Conservation (phyloP, 345 rosid species). For the Stellera chamaejasme region DNA sequence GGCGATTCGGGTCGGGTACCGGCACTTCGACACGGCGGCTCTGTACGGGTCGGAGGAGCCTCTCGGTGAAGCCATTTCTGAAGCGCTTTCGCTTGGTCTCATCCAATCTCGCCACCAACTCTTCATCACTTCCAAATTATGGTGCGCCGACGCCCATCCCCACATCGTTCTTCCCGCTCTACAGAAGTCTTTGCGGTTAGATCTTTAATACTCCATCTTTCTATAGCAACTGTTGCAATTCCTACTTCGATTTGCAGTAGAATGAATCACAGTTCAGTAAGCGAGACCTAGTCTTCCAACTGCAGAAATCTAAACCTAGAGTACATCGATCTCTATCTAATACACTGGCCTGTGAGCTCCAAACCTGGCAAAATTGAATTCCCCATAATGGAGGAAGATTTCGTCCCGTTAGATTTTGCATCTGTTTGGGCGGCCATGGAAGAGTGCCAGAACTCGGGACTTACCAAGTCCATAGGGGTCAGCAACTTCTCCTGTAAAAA, state of each 20-base stretch:
- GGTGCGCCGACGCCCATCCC: constrained; percentile 41
- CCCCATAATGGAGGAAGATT: constrained; percentile 62
- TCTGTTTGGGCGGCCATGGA: constrained; percentile 80
- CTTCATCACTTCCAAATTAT: constrained; percentile 59
- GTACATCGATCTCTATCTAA: constrained; percentile 59
- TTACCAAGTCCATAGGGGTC: constrained; percentile 68
- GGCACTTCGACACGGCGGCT: constrained; percentile 71
- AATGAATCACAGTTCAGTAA: neutral
- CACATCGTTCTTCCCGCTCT: constrained; percentile 48
- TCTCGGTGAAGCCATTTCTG: constrained; percentile 44
- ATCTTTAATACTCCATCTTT: neutral
- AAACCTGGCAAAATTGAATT: constrained; percentile 51
- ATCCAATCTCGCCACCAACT: constrained; percentile 37
- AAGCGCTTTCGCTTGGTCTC: constrained; percentile 33
- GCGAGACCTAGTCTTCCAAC: neutral
- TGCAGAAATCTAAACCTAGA: constrained; percentile 60
- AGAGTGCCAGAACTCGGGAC: constrained; percentile 55
- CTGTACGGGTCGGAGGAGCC: constrained; percentile 42
- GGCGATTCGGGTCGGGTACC: constrained; percentile 43
- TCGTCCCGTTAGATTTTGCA: constrained; percentile 50
- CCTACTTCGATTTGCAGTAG: neutral
- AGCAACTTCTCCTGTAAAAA: constrained; percentile 80
- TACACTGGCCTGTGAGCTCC: constrained; percentile 85
- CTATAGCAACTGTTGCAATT: too few species aligned
- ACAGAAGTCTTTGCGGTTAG: constrained; percentile 22